These are phyloP conservation scores for Hymenoscyphus linearis DNA, from an alignment of 2,329 filamentous ascomycete species.

Conservation along the genomic window DNA sequence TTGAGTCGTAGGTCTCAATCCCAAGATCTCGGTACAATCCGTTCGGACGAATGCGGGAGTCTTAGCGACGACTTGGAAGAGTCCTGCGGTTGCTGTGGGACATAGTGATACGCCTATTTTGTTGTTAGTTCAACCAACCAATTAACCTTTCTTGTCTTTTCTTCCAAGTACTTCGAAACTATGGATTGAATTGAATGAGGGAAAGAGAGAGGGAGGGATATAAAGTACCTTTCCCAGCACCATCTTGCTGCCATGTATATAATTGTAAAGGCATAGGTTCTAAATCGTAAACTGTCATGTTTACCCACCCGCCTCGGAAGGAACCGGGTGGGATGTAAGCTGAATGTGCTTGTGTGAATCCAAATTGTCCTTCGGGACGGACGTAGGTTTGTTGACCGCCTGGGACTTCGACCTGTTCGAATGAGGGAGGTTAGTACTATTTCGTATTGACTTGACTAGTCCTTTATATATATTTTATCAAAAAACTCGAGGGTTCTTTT, in stretches of 20 bases:
- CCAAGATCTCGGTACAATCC: conserved; percentile 26
- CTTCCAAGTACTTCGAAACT: background rate
- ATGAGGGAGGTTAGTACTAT: background rate
- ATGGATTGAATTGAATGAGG: background rate
- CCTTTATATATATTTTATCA: background rate
- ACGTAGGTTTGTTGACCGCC: conserved; percentile 61
- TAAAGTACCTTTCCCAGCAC: background rate
- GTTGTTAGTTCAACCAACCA: background rate
- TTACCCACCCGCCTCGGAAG: conserved; percentile 43
- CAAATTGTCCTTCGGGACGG: conserved; percentile 45
- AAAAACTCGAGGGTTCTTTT: background rate
- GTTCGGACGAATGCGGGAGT: conserved; percentile 26
- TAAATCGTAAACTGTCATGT: background rate
- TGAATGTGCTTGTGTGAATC: conserved; percentile 53
- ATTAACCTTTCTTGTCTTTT: background rate
- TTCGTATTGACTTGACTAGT: background rate
- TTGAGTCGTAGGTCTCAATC: conserved; percentile 4
- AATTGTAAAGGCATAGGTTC: background rate
- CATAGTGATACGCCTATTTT: conserved; percentile 28
- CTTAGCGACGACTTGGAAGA: conserved; percentile 28
- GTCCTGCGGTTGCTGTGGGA: conserved; percentile 20
- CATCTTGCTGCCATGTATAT: background rate
- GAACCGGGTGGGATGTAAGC: conserved; percentile 47
- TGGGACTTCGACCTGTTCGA: conserved; percentile 46
- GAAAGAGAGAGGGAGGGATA: background rate